These are phyloP conservation scores for Crithidia acanthocephali DNA, from an alignment of 208 protist species.

Conservation along the genomic window DNA sequence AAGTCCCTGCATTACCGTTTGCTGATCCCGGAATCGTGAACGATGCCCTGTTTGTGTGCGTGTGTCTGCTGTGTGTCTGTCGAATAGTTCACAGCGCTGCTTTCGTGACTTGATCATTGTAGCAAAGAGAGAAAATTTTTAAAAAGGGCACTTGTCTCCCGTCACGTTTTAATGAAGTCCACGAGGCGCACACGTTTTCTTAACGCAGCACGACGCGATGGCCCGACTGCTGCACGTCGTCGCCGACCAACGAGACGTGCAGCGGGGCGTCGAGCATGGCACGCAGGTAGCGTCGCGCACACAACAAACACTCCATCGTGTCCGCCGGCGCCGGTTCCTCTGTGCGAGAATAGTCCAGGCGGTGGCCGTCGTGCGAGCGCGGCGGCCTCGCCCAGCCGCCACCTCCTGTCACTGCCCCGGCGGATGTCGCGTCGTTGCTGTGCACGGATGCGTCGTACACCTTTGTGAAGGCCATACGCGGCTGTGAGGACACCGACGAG, in stretches of 20 bases:
- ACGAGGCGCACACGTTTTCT: background rate
- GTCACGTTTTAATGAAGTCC: too few species aligned
- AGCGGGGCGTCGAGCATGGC: slow-evolving; percentile 14
- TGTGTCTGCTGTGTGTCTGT: too few species aligned
- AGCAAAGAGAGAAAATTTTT: too few species aligned
- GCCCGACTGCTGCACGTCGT: slow-evolving; percentile 6
- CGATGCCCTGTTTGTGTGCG: too few species aligned
- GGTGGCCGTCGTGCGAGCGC: background rate
- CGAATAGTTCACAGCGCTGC: too few species aligned
- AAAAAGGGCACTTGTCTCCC: too few species aligned
- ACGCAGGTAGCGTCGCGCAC: slow-evolving; percentile 20
- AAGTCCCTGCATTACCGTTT: too few species aligned
- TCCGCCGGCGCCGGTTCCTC: background rate
- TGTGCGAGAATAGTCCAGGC: background rate
- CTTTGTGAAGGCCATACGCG: background rate
- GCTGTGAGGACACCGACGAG: background rate
- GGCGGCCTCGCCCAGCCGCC: background rate
- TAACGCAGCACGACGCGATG: slow-evolving; percentile 1
- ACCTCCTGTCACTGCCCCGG: background rate
- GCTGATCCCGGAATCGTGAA: too few species aligned
- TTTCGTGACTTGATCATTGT: too few species aligned
- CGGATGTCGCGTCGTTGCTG: too few species aligned
- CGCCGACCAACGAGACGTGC: slow-evolving; percentile 11
- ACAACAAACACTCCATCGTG: slow-evolving; percentile 34
- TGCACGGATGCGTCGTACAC: background rate